phyloP scores from a whole-genome alignment of 2,329 filamentous ascomycete genomes.

The Penicillium sp. region DNA sequence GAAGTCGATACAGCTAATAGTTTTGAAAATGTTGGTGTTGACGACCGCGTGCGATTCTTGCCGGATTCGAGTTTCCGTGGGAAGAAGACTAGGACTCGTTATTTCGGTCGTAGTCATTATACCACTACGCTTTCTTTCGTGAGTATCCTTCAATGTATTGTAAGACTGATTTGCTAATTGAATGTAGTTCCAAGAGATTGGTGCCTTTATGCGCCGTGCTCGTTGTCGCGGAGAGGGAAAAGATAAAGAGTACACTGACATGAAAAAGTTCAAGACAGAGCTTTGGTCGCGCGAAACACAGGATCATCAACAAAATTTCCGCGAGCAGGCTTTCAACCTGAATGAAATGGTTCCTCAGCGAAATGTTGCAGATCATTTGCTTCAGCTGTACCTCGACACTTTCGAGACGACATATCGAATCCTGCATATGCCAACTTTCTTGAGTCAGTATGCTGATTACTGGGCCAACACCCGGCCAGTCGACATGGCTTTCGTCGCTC shows the following conservation, averaged over 20 bases:
- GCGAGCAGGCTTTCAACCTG: conserved; percentile 31
- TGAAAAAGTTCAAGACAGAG: conserved; percentile 34
- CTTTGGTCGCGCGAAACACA: conserved; percentile 31
- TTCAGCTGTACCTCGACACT: conserved; percentile 56
- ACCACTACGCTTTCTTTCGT: conserved; percentile 35
- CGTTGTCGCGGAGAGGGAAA: conserved; percentile 18
- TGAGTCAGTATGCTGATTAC: conserved; percentile 54
- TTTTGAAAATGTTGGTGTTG: conserved; percentile 21
- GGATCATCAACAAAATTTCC: conserved; percentile 32
- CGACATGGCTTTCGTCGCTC: conserved; percentile 50
- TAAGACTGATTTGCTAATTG: conserved; percentile 3
- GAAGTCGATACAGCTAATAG: conserved; percentile 14
- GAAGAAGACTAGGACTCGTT: conserved; percentile 32
- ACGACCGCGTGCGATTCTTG: conserved; percentile 30
- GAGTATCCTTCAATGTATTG: conserved; percentile 9
- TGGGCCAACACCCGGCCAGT: conserved; percentile 50
- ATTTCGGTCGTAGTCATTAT: conserved; percentile 35
- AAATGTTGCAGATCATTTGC: conserved; percentile 51
- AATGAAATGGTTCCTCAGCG: conserved; percentile 47
- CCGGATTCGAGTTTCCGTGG: conserved; percentile 33
- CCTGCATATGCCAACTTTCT: conserved; percentile 59
- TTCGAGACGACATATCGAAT: conserved; percentile 60
- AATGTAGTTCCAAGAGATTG: conserved; percentile 32
- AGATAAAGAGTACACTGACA: conserved; percentile 26
- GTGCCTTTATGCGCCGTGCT: conserved; percentile 25